Evolutionary conservation across 345 rosid species (phyloP).

Genomic region (Salix arbutifolia): DNA sequence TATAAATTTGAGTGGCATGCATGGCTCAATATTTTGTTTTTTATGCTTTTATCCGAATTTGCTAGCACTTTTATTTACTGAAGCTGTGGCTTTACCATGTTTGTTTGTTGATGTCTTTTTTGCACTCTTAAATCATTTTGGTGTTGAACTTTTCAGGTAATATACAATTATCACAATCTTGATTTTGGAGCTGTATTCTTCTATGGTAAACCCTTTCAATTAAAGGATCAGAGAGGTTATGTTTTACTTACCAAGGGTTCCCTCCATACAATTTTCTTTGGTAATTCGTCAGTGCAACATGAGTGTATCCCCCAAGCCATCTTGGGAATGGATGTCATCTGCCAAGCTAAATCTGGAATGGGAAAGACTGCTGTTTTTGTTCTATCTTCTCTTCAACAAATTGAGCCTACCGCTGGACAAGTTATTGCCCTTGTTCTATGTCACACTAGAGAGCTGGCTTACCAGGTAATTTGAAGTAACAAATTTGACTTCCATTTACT

Average conservation of each 20-base stretch:
- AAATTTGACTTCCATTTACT: background rate
- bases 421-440: conserved; percentile 89
- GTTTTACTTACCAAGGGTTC: conserved; percentile 74
- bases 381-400: conserved; percentile 82
- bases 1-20: background rate
- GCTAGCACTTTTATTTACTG: background rate
- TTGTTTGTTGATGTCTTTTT: background rate
- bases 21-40: background rate
- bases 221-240: conserved; percentile 59
- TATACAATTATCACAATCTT: conserved; percentile 41
- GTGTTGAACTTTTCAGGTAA: conserved; percentile 46
- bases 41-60: background rate
- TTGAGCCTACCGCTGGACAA: conserved; percentile 87
- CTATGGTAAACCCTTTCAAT: conserved; percentile 57
- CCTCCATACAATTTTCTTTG: conserved; percentile 75
- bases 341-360: conserved; percentile 99
- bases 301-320: conserved; percentile 99
- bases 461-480: conserved; percentile 52
- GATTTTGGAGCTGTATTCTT: conserved; percentile 58
- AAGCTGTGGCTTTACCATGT: background rate
- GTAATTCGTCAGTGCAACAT: conserved; percentile 92
- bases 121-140: background rate
- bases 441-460: conserved; percentile 94
- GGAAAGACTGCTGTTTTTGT: conserved; percentile 98
- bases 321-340: conserved; percentile 95